Evolutionary conservation across 2,329 filamentous ascomycete genomes (phyloP).

Genomic region (Drechslerella coelobrocha): DNA sequence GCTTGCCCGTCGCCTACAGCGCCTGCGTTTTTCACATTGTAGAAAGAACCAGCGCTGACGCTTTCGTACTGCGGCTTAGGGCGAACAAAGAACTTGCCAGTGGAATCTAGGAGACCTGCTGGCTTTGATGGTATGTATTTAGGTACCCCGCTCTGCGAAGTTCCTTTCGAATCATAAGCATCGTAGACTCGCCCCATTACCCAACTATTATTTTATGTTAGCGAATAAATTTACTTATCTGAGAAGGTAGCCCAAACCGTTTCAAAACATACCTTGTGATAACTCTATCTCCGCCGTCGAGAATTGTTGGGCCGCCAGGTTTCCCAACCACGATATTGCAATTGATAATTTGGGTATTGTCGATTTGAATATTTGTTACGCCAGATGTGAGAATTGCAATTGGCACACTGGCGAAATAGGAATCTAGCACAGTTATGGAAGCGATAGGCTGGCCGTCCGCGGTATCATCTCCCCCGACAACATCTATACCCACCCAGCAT

Average conservation of each 20-base stretch:
- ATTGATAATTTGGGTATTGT: slow-evolving; percentile 63
- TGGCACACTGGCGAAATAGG: slow-evolving; percentile 74
- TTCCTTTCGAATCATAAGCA: slow-evolving; percentile 71
- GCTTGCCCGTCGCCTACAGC: slow-evolving; percentile 85
- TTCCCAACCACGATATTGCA: slow-evolving; percentile 62
- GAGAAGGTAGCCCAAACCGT: too few relatives aligned
- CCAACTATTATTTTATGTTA: too few relatives aligned
- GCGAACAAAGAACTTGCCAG: slow-evolving; percentile 72
- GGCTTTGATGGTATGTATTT: slow-evolving; percentile 63
- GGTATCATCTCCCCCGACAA: slow-evolving; percentile 57
- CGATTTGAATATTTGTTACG: slow-evolving; percentile 67
- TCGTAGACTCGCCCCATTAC: slow-evolving; percentile 73
- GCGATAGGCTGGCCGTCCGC: slow-evolving; percentile 60
- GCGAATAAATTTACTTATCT: too few relatives aligned
- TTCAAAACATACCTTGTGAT: too few relatives aligned
- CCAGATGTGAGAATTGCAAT: slow-evolving; percentile 75
- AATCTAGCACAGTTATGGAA: slow-evolving; percentile 79
- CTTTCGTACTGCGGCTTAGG: slow-evolving; percentile 86
- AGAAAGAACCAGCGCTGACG: slow-evolving; percentile 66
- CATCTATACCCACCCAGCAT: slow-evolving; percentile 64
- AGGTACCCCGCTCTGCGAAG: slow-evolving; percentile 72
- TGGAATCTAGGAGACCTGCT: too few relatives aligned
- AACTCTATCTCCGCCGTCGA: slow-evolving; percentile 70
- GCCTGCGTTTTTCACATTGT: slow-evolving; percentile 68
- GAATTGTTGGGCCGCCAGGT: slow-evolving; percentile 66